These are phyloP conservation scores for Candolleomyces efflorescens DNA, from an alignment of 768 basidiomycete genomes.

Conservation along the genomic window DNA sequence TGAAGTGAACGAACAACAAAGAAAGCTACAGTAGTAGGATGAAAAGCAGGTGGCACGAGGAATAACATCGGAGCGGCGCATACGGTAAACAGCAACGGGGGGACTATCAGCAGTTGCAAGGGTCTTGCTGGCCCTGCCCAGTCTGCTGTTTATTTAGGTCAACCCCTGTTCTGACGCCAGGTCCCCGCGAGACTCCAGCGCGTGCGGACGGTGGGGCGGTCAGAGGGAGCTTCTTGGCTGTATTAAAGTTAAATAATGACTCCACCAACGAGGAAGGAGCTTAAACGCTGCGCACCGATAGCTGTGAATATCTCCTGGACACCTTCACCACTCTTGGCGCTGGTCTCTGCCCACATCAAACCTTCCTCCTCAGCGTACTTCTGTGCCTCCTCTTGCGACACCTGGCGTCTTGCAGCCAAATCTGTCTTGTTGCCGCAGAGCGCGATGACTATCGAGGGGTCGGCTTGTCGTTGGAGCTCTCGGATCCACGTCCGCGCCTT, in stretches of 20 bases:
- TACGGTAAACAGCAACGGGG: background rate
- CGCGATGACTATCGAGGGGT: conserved; percentile 94
- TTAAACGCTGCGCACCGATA: conserved; percentile 54
- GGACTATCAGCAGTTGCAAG: conserved; percentile 69
- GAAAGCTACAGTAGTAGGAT: background rate
- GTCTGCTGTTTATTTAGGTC: conserved; percentile 77
- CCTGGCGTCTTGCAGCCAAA: conserved; percentile 78
- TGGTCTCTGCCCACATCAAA: conserved; percentile 89
- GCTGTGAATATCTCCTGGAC: conserved; percentile 83
- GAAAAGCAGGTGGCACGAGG: background rate
- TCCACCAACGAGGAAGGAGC: background rate
- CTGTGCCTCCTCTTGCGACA: conserved; percentile 83
- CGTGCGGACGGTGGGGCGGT: conserved; percentile 66
- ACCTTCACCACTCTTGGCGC: conserved; percentile 85
- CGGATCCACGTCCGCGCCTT: conserved; percentile 96
- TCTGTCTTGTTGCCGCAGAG: conserved; percentile 97
- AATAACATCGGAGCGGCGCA: background rate
- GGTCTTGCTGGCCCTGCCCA: conserved; percentile 50
- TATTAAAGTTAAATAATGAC: conserved; percentile 9
- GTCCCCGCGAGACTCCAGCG: conserved; percentile 45
- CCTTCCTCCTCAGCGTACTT: conserved; percentile 93
- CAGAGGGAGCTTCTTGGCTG: conserved; percentile 88
- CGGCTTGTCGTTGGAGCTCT: conserved; percentile 95
- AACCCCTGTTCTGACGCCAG: conserved; percentile 60
- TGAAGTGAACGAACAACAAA: too few species aligned